Percentiles rank a stretch among this genome's conserved stretches.
These are phyloP conservation scores for Pelargonium nanum DNA, from an alignment of 345 rosid species.

Conservation along the genomic window DNA sequence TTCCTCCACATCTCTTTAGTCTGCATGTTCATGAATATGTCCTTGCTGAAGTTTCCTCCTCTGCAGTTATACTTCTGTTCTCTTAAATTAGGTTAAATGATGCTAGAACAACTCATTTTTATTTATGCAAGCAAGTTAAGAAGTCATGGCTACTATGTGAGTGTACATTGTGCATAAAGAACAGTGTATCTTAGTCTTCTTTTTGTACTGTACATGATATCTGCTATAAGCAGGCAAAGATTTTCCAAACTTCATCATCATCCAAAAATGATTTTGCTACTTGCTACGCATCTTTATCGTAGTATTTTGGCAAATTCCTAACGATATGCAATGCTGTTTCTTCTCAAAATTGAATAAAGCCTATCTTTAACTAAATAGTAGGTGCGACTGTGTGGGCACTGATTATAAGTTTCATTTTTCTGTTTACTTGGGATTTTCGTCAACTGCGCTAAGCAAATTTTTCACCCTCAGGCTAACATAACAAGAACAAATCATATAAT, in stretches of 20 bases:
- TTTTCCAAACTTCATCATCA: background rate
- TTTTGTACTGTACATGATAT: no score
- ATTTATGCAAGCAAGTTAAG: no score
- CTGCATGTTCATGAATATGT: no score
- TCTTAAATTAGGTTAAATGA: background rate
- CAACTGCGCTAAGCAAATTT: slow-evolving; percentile 5
- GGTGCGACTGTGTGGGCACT: background rate
- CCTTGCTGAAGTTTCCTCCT: no score
- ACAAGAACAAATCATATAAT: slow-evolving; percentile 81
- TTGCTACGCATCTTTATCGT: background rate
- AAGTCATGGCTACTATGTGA: no score
- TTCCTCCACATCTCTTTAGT: no score
- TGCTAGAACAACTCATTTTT: background rate
- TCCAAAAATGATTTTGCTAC: background rate
- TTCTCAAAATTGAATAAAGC: background rate
- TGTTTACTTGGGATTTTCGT: slow-evolving; percentile 3
- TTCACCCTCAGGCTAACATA: slow-evolving; percentile 68
- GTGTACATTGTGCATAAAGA: no score
- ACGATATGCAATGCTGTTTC: background rate
- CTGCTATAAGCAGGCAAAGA: no score
- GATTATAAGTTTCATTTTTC: slow-evolving; percentile 3
- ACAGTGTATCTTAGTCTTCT: no score
- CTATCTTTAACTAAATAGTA: background rate
- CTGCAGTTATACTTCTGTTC: no score
- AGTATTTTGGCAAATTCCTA: no score